Evolutionary conservation across 2,329 filamentous ascomycete species (phyloP).

Genomic region (Bipolaris oryzae): DNA sequence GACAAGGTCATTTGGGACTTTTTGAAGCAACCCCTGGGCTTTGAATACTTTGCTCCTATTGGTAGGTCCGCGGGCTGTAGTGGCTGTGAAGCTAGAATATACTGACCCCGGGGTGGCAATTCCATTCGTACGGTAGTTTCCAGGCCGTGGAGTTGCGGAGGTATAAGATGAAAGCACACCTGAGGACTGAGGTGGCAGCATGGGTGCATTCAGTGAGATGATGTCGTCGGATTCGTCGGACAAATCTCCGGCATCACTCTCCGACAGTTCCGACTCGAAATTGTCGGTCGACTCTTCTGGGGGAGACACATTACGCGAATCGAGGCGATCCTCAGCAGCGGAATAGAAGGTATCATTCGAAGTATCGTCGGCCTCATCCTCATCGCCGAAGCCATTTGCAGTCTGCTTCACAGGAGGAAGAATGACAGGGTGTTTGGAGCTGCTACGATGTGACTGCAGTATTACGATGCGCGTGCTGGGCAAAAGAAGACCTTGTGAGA

Average conservation of each 20-base stretch:
- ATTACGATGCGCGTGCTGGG: conserved; percentile 84
- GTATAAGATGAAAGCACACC: conserved; percentile 81
- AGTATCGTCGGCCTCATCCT: conserved; percentile 83
- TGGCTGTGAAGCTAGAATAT: conserved; percentile 84
- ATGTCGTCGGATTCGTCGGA: conserved; percentile 95
- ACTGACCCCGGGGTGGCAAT: conserved; percentile 84
- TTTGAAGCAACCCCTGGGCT: conserved; percentile 74
- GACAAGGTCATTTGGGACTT: conserved; percentile 76
- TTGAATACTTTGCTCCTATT: conserved; percentile 82
- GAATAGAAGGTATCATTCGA: conserved; percentile 93
- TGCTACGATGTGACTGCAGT: conserved; percentile 62
- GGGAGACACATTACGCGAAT: conserved; percentile 48
- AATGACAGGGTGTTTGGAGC: conserved; percentile 58
- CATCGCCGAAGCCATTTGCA: conserved; percentile 64
- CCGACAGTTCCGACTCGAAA: conserved; percentile 64
- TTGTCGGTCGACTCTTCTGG: conserved; percentile 52
- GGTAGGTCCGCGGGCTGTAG: conserved; percentile 73
- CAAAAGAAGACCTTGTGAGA: conserved; percentile 82
- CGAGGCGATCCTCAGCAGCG: conserved; percentile 74
- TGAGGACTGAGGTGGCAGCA: conserved; percentile 75
- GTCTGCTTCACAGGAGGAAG: conserved; percentile 51
- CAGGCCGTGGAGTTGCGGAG: conserved; percentile 79
- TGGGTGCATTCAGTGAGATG: conserved; percentile 84
- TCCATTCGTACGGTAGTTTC: conserved; percentile 73
- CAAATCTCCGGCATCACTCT: conserved; percentile 72